Base-by-base conservation (phyloP, 208 protist species). In the Trypanosoma boissoni region DNA sequence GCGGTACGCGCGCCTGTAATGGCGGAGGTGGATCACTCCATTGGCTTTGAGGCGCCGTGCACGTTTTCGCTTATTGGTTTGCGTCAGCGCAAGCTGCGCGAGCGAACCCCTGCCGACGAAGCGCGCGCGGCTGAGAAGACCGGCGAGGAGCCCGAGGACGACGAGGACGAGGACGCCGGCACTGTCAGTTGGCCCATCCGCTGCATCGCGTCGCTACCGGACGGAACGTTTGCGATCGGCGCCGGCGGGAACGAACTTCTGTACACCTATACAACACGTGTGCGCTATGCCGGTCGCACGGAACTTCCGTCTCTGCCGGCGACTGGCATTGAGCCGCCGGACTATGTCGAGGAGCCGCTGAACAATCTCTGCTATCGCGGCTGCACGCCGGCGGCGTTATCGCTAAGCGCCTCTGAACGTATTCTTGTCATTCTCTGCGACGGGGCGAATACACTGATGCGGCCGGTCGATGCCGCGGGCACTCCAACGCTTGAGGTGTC, bases 261-360 rank as follows among this genome's bases (percentile, higher is more conserved):
- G 12, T 96, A 95, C 62, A 34, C 58, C 8, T 96, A 95, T 71
- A 32, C 39, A 6, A 60, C 64, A 12, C 45, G 37, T 26, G 67
- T 92, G 2, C 87, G 88, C 32, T 95, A 95, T 63, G 59, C 74
- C 2, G 73, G 69, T 20, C 55, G 23, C 20, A 69, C 80, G 7
- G 60, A 52, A 9, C 76, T 92, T 46, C 89, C 89, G 0, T 86
- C 86, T 24, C 75, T 95, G 3, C 89, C 89, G n/a, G 67, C 86
- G 3, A 93, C 89, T 6, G 89, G 89, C 5, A 72, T 92, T 37
- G 88, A 92, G 60, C 86, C 86, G 16, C 79, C 80, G 2, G 63
- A 88, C 61, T 92, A 91, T 59, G 86, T 94, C 9, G 91, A 96
- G 72, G 91, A 96, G 32, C 91, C 91, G 18, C 58, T 72, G n/a